A percentile compares a stretch with the other conserved stretches of the same genome.
These are phyloP conservation scores for Claviceps sp. DNA, from an alignment of 2,329 filamentous ascomycete species.

Conservation along the genomic window DNA sequence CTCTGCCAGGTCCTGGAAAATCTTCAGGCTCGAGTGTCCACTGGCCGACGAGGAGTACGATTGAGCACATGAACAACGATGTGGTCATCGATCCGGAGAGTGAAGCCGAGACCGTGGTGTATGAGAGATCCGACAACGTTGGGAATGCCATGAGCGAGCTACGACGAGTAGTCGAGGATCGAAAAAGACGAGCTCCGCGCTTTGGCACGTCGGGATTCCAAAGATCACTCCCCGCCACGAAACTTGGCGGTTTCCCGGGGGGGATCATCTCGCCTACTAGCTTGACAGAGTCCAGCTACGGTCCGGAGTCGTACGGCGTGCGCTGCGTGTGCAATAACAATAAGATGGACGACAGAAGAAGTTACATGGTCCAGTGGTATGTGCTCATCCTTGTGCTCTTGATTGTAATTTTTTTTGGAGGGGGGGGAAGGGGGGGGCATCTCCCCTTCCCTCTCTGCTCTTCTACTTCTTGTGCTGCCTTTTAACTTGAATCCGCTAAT, in stretches of 20 bases:
- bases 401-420: no score
- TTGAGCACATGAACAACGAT: constrained; percentile 34
- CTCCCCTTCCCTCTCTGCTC: background rate
- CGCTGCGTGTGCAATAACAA: constrained; percentile 43
- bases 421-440: no score
- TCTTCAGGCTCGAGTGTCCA: constrained; percentile 36
- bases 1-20: constrained; percentile 38
- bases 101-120: constrained; percentile 45
- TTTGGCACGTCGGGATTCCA: constrained; percentile 18
- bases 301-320: constrained; percentile 29
- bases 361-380: constrained; percentile 52
- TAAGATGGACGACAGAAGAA: constrained; percentile 30
- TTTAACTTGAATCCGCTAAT: background rate
- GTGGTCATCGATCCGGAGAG: constrained; percentile 34
- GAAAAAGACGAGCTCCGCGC: constrained; percentile 29
- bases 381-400: constrained; percentile 9
- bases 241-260: constrained; percentile 18
- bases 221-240: constrained; percentile 22
- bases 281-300: constrained; percentile 34
- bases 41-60: constrained; percentile 32
- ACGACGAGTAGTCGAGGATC: constrained; percentile 41
- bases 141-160: constrained; percentile 49
- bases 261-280: constrained; percentile 37
- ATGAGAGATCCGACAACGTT: constrained; percentile 27
- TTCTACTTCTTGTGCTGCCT: background rate